Conservation (phyloP, 2,329 filamentous ascomycete species). For the Fusarium papillatum region DNA sequence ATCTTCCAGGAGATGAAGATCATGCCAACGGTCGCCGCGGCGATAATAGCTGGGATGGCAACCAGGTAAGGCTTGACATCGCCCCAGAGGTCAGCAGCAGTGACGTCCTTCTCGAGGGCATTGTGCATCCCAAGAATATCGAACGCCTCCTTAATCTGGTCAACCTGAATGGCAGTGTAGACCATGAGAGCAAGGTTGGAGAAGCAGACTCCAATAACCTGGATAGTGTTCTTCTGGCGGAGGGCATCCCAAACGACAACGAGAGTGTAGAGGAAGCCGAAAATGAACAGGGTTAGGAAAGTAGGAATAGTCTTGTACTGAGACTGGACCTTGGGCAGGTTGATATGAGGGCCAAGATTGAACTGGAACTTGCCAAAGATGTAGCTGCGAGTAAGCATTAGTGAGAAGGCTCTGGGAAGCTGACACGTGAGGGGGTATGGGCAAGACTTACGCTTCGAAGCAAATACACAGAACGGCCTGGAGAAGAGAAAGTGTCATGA, state of each 20-base stretch:
- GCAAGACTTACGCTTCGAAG: conserved; percentile 82
- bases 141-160: conserved; percentile 87
- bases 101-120: conserved; percentile 57
- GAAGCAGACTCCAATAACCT: conserved; percentile 93
- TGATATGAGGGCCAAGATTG: conserved; percentile 61
- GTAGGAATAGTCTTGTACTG: conserved; percentile 86
- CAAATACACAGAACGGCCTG: conserved; percentile 87
- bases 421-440: not conserved
- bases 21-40: conserved; percentile 79
- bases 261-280: conserved; percentile 94
- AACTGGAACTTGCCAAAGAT: conserved; percentile 90
- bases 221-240: conserved; percentile 97
- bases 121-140: conserved; percentile 58
- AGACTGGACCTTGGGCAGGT: conserved; percentile 58
- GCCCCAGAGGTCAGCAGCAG: conserved; percentile 70
- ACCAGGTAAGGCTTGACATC: conserved; percentile 83
- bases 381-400: conserved; percentile 70
- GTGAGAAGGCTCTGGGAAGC: conserved; percentile 5
- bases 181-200: conserved; percentile 94
- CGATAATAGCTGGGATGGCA: conserved; percentile 88
- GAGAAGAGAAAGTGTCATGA: conserved; percentile 79
- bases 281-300: conserved; percentile 96
- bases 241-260: conserved; percentile 94
- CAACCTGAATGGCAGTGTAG: conserved; percentile 93
- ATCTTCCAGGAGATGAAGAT: conserved; percentile 90